These are phyloP conservation scores for Tetraselmis chui DNA, from an alignment of 139 green algal species.

Conservation along the genomic window DNA sequence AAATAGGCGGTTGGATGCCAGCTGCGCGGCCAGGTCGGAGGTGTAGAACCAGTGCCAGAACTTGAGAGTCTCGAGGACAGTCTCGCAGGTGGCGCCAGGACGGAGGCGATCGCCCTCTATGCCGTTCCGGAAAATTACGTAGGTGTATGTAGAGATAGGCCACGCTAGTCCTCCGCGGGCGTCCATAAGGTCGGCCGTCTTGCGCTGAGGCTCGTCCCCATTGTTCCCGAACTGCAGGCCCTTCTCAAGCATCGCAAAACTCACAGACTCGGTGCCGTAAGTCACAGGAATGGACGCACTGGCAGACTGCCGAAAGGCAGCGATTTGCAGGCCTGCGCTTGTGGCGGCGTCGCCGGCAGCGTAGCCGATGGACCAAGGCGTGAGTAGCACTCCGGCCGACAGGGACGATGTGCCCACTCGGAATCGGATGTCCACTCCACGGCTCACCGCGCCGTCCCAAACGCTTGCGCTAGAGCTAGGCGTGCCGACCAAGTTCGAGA, in stretches of 20 bases:
- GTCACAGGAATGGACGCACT: neutral
- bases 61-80: neutral
- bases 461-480: neutral
- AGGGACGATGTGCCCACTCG: neutral
- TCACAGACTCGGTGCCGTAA: neutral
- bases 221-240: neutral
- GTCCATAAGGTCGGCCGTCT: neutral
- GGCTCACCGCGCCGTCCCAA: neutral
- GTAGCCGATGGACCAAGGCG: neutral
- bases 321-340: neutral
- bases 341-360: neutral
- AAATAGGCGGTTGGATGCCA: neutral
- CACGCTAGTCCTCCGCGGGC: neutral
- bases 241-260: neutral
- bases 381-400: neutral
- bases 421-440: neutral
- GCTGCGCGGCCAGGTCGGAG: neutral
- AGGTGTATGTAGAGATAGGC: neutral
- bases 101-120: neutral
- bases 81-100: neutral
- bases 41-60: constrained; percentile 3
- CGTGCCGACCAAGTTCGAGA: neutral
- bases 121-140: neutral
- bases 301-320: neutral
- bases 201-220: neutral